Evolutionary conservation across 1,284 basidiomycete species (phyloP), one percentile per base, ranked within the genome.

Genomic region (Puccinia horiana): DNA sequence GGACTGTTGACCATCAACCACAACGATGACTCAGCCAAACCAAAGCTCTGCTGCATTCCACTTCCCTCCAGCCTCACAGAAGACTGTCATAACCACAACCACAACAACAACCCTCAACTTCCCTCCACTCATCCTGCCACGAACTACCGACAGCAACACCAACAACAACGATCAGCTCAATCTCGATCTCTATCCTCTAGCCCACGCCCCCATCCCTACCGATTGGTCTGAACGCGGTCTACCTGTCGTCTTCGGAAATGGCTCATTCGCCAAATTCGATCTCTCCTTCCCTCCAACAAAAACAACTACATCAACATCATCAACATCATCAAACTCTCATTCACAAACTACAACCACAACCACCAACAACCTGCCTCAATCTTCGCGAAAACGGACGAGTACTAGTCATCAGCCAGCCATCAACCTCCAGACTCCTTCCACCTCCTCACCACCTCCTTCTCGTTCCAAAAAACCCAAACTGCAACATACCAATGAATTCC

Each of bases 61-160:
- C 26, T 77, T 86, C 44, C 78, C 75, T 11, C 85, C 85, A 12
- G 83, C 85, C 1, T 83, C 83, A 0, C 84, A 84, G 1, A 84
- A 84, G 29, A 84, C 83, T 0, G 84, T 85, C 58, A 83, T 84
- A 18, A 85, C 85, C 4, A 86, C 85, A 2, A 86, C 85, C 12
- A 86, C 85, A 6, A 84, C 84, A 16, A 84, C 85, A 9, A 86
- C 84, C 0, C 84, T 86, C 42, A 80, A 83, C 76, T 86, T 85
- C 77, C 84, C 86, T 11, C 86, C 86, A 23, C 82, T 86, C 58
- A 78, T 82, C 20, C 67, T 86, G 8, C 85, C 85, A 1, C 79
- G 82, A n/a, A 77, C 84, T 82, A 65, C 76, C n/a, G 32, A 44
- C 63, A 42, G 20, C 3, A 35, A 52, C 32, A 67, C 3, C 52